Evolutionary conservation across 495 filamentous ascomycete genomes (phyloP), one percentile per base, ranked within the genome.

Genomic region (Thermochaetoides thermophila): DNA sequence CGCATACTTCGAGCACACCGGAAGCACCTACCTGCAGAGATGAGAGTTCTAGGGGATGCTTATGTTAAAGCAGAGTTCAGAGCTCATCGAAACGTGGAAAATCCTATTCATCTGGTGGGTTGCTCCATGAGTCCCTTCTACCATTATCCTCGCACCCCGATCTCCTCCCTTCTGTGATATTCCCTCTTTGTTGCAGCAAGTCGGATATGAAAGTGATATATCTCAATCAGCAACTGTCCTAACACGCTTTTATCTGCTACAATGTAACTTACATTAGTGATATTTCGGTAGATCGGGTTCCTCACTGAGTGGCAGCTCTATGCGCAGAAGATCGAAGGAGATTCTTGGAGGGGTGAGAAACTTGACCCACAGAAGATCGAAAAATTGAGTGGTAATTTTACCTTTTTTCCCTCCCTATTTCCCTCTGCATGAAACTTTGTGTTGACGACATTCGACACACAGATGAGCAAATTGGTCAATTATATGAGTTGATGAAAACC

Each of bases 301-400:
- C 63, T 96, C 45, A 87, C 81, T 0, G 85, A 95, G 57, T 97
- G 89, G 89, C 89, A 96, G 51, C 53, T 80, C 19, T 97, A 96
- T 48, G 86, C 82, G 7, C 87, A 97, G 53, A 71, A 78, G 43
- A 49, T 99, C 12, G 89, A 96, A 45, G 84, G 85, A 0, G 77
- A 91, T 26, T 52, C 66, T 0, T 95, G 89, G 86, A 56, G 59
- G 22, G 85, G 74, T 0, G 83, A 76, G 36, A 81, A 73, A 45
- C 52, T 94, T 50, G 85, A 95, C 29, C 64, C 66, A 35, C 61
- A 55, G 7, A 89, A 86, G 58, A 55, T 93, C 35, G 78, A 82
- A 35, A 95, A 92, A 61, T 81, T 99, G 86, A 96, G 81, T 53
- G 87, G 87, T 96, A 56, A 38, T 74, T 65, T 6, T 28, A 4